Evolutionary conservation across 352 stramenopile genomes (phyloP).

Genomic region (Phytopythium aichiense): DNA sequence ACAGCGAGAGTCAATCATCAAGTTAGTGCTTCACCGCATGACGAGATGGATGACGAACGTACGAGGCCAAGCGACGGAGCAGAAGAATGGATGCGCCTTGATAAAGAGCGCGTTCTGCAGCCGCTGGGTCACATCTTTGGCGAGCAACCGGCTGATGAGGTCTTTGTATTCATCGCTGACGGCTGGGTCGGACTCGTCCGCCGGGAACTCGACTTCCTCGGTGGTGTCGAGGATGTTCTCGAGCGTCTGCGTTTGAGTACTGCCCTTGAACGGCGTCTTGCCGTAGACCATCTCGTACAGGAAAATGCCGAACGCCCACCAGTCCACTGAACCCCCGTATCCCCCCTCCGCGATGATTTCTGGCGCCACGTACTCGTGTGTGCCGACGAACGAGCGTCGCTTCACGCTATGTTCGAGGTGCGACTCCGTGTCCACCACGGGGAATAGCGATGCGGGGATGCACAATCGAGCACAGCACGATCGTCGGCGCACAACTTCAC

Average conservation of each 20-base stretch:
- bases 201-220: constrained; percentile 45
- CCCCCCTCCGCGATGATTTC: constrained; percentile 60
- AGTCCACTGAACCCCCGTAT: constrained; percentile 59
- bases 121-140: constrained; percentile 34
- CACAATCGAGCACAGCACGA: constrained; percentile 24
- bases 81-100: constrained; percentile 92
- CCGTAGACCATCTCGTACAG: constrained; percentile 62
- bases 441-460: constrained; percentile 19
- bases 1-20: background rate
- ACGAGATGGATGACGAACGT: constrained; percentile 17
- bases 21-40: background rate
- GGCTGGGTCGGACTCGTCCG: constrained; percentile 33
- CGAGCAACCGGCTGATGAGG: constrained; percentile 52
- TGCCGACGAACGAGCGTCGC: constrained; percentile 49
- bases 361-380: constrained; percentile 60
- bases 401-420: constrained; percentile 37
- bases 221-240: constrained; percentile 44
- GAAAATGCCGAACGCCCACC: constrained; percentile 33
- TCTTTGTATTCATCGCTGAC: constrained; percentile 57
- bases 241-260: constrained; percentile 38
- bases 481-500: background rate
- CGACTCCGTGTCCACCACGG: constrained; percentile 48
- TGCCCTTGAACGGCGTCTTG: constrained; percentile 44
- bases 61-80: constrained; percentile 81
- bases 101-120: constrained; percentile 91